These are phyloP conservation scores for Cymodocea nodosa DNA, from an alignment of 116 monocot genomes.

Conservation along the genomic window DNA sequence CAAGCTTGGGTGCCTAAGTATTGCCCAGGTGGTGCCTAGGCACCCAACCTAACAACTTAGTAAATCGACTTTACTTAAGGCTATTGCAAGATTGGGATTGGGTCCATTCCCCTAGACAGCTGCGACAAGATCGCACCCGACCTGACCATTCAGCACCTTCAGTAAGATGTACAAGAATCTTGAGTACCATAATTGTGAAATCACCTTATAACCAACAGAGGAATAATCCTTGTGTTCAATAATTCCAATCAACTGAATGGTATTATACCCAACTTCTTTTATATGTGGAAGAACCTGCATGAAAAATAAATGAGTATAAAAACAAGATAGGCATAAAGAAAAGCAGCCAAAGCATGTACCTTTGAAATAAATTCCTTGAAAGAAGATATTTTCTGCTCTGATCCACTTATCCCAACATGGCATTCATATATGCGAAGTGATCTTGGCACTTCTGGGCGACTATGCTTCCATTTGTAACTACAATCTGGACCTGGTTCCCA, in stretches of 20 bases:
- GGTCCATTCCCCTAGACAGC: too few species aligned
- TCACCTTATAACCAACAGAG: constrained; percentile 88
- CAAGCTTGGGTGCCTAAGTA: too few species aligned
- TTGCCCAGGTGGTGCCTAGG: too few species aligned
- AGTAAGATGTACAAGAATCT: too few species aligned
- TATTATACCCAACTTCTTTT: constrained; percentile 87
- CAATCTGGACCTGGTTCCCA: constrained; percentile 94
- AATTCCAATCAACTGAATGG: constrained; percentile 74
- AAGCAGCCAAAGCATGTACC: constrained; percentile 16
- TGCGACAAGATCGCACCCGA: too few species aligned
- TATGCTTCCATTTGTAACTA: constrained; percentile 68
- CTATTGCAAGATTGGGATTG: too few species aligned
- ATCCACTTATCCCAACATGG: constrained; percentile 92
- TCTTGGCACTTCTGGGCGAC: constrained; percentile 47
- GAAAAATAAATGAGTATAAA: neutral
- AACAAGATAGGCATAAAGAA: constrained; percentile 2
- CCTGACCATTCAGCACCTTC: too few species aligned
- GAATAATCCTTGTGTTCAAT: constrained; percentile 94
- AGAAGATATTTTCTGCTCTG: constrained; percentile 70
- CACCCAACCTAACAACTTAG: too few species aligned
- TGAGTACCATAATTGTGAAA: neutral
- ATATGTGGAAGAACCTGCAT: constrained; percentile 86
- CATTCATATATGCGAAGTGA: constrained; percentile 95
- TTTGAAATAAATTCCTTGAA: constrained; percentile 78
- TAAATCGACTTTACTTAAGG: too few species aligned